Percentiles rank a stretch among this genome's conserved stretches.
These are phyloP conservation scores for Streptanthus diversifolius DNA, from an alignment of 345 rosid species.

Conservation along the genomic window DNA sequence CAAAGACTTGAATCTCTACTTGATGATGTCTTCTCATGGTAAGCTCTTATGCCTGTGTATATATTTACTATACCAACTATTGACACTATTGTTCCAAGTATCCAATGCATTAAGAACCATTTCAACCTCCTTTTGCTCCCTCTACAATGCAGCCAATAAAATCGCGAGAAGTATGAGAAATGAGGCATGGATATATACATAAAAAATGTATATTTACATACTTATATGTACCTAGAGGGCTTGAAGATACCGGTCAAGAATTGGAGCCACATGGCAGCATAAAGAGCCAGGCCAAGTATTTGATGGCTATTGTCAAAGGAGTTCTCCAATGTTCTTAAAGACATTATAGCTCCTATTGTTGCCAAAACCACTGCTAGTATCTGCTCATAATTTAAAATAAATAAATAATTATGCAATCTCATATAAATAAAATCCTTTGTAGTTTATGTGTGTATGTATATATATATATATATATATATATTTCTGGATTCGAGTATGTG, in stretches of 20 bases:
- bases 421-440: background rate
- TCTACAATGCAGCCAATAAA: slow-evolving; percentile 35
- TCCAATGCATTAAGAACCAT: slow-evolving; percentile 85
- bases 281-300: slow-evolving; percentile 63
- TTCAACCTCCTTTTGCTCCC: slow-evolving; percentile 60
- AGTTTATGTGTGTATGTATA: background rate
- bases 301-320: slow-evolving; percentile 76
- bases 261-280: slow-evolving; percentile 79
- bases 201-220: background rate
- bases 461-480: background rate
- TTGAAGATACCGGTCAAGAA: slow-evolving; percentile 53
- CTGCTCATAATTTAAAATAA: slow-evolving; percentile 33
- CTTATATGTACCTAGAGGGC: slow-evolving; percentile 53
- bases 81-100: slow-evolving; percentile 60
- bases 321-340: slow-evolving; percentile 69
- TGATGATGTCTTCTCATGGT: slow-evolving; percentile 50
- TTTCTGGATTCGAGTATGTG: background rate
- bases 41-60: slow-evolving; percentile 76
- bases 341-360: slow-evolving; percentile 73
- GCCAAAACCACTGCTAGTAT: slow-evolving; percentile 52
- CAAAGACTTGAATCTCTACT: slow-evolving; percentile 45
- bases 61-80: slow-evolving; percentile 67
- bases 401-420: background rate
- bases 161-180: background rate
- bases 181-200: background rate